Evolutionary conservation across 2,329 filamentous ascomycete species (phyloP).

Genomic region (Colletotrichum sp.): DNA sequence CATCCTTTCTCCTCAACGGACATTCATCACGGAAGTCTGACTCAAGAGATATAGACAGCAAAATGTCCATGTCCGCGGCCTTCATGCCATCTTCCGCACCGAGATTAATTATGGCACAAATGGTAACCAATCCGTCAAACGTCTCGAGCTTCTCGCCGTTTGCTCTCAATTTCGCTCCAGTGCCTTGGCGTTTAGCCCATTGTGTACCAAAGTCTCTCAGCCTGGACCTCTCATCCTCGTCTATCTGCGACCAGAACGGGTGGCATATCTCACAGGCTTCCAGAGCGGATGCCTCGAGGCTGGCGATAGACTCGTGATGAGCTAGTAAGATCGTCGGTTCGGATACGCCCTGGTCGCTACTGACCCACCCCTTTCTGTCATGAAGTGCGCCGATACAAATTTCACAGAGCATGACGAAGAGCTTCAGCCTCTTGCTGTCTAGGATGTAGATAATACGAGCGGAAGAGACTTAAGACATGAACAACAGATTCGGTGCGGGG

Average conservation of each 20-base stretch:
- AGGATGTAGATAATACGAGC: too few relatives aligned
- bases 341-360: not conserved
- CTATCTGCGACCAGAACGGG: not conserved
- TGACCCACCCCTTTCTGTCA: not conserved
- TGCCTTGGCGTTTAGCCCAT: not conserved
- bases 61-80: not conserved
- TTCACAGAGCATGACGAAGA: not conserved
- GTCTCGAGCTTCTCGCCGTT: not conserved
- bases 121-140: not conserved
- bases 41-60: not conserved
- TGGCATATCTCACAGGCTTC: not conserved
- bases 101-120: not conserved
- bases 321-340: not conserved
- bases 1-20: not conserved
- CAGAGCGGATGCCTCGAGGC: not conserved
- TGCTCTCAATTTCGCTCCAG: not conserved
- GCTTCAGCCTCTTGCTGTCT: too few relatives aligned
- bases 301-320: not conserved
- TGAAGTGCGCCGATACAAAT: not conserved
- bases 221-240: not conserved
- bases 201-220: not conserved
- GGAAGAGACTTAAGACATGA: too few relatives aligned
- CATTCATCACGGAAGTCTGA: not conserved
- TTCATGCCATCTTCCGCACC: not conserved
- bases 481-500: too few relatives aligned